phyloP scores from a whole-genome alignment of 331 rosid genomes.

The Telfairia occidentalis region DNA sequence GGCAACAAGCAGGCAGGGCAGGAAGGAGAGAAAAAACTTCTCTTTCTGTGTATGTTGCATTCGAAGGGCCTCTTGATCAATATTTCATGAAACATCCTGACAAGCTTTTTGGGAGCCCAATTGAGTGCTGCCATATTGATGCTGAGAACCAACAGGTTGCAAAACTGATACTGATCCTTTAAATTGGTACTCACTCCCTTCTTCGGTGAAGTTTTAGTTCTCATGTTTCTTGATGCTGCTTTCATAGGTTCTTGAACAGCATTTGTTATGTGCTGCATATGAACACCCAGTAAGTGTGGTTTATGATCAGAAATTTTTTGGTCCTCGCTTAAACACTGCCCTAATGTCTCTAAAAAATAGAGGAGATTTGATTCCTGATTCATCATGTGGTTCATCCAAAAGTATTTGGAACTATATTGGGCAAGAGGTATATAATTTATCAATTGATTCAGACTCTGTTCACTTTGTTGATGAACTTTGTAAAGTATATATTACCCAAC shows the following conservation, averaged over 20 bases:
- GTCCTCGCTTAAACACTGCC: conserved; percentile 42
- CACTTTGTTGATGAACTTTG: not conserved
- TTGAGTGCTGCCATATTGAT: conserved; percentile 84
- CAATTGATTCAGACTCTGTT: not conserved
- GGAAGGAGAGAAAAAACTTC: conserved; percentile 87
- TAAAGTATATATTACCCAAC: not conserved
- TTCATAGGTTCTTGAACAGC: conserved; percentile 75
- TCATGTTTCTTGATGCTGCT: conserved; percentile 15
- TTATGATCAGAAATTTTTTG: conserved; percentile 66
- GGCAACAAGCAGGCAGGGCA: conserved; percentile 98
- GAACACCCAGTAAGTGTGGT: conserved; percentile 58
- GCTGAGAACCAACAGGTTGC: conserved; percentile 73
- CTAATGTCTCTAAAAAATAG: conserved; percentile 41
- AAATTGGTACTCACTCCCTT: conserved; percentile 8
- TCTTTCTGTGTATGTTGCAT: conserved; percentile 88
- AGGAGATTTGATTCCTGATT: conserved; percentile 47
- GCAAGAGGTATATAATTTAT: conserved; percentile 34
- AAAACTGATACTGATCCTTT: conserved; percentile 5
- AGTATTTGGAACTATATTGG: conserved; percentile 80
- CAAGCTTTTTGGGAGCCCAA: conserved; percentile 78
- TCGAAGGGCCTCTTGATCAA: conserved; percentile 86
- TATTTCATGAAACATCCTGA: conserved; percentile 75
- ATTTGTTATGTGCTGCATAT: conserved; percentile 75
- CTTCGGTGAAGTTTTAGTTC: not conserved
- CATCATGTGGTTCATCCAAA: conserved; percentile 33